Evolutionary conservation across 768 basidiomycete species (phyloP).

Genomic region (Psilocybe tampanensis): DNA sequence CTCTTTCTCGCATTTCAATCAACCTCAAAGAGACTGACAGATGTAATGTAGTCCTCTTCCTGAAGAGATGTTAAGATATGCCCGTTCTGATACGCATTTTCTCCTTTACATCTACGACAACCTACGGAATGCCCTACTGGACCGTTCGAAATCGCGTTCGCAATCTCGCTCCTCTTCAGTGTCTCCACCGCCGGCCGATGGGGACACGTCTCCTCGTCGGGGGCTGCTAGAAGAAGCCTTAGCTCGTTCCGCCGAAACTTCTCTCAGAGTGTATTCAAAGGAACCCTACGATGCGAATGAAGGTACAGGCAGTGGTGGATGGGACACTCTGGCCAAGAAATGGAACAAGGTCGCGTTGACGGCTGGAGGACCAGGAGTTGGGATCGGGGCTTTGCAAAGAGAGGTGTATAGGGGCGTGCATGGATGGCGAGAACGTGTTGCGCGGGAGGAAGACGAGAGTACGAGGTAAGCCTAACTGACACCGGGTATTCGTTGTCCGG

Average conservation of each 20-base stretch:
- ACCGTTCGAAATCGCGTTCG: constrained; percentile 53
- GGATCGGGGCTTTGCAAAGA: constrained; percentile 46
- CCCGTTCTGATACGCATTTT: constrained; percentile 96
- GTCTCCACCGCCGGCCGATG: constrained; percentile 22
- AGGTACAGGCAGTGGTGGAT: constrained; percentile 72
- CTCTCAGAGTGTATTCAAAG: constrained; percentile 67
- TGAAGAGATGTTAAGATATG: constrained; percentile 88
- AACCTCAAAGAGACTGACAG: not conserved
- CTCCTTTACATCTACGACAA: constrained; percentile 91
- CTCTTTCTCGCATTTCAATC: constrained; percentile 16
- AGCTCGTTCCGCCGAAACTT: constrained; percentile 74
- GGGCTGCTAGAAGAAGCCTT: constrained; percentile 64
- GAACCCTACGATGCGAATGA: constrained; percentile 69
- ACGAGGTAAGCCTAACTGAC: constrained; percentile 59
- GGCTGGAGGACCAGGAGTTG: constrained; percentile 35
- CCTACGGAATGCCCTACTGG: constrained; percentile 85
- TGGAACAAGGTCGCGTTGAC: constrained; percentile 73
- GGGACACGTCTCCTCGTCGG: constrained; percentile 27
- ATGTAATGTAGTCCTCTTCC: constrained; percentile 60
- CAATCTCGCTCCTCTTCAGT: constrained; percentile 33
- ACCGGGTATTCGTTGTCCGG: too few relatives aligned
- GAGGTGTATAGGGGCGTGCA: constrained; percentile 75
- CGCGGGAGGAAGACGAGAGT: constrained; percentile 87
- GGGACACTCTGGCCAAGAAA: constrained; percentile 76
- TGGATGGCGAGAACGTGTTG: constrained; percentile 79